Evolutionary conservation across 2,329 filamentous ascomycete species (phyloP), one percentile per base, ranked within the genome.

Genomic region (Stachybotrys elegans): DNA sequence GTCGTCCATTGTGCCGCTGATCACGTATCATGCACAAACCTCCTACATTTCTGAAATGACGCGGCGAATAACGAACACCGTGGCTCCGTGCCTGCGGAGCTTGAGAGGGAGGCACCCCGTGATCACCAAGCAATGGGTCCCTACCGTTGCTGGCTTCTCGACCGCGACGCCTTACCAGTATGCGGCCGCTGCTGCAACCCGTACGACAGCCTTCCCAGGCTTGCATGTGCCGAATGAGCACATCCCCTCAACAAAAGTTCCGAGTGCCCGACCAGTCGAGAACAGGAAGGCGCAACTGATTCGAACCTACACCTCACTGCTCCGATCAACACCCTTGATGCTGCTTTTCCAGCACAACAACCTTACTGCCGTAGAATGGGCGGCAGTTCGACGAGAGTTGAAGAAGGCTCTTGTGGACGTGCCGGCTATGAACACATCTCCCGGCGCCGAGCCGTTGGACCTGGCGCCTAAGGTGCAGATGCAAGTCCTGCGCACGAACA

Each of bases 241-340:
- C 50, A 64, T 72, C 3, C 84, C 77, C 69, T 79, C 82, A 0
- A 85, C 82, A 1, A 90, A 96, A 66, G 92, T 91, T 3, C 89
- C 88, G 4, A 95, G 88, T 43, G 86, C 94, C 62, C 88, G 92
- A 61, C 86, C 84, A 17, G 80, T 91, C 38, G 86, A 95, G 61
- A 85, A 85, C 58, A 86, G 92, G 63, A 95, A 97, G 70, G 85
- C 90, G 14, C 93, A 98, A 68, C 76, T 97, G 47, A 75, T 83
- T 46, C 83, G 91, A 46, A 82, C 86, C 56, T 96, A 96, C 69
- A 88, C 91, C 42, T 93, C 91, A 38, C 73, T 95, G 48, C 80
- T 96, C 46, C 88, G 88, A 47, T 89, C 89, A 19, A 85, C 88
- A 11, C 90, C 91, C 32, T 68, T 96, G 48, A 84, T 95, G 54